Base-by-base conservation (phyloP, 495 filamentous ascomycete genomes). In the Hypoxylon cercidicola region DNA sequence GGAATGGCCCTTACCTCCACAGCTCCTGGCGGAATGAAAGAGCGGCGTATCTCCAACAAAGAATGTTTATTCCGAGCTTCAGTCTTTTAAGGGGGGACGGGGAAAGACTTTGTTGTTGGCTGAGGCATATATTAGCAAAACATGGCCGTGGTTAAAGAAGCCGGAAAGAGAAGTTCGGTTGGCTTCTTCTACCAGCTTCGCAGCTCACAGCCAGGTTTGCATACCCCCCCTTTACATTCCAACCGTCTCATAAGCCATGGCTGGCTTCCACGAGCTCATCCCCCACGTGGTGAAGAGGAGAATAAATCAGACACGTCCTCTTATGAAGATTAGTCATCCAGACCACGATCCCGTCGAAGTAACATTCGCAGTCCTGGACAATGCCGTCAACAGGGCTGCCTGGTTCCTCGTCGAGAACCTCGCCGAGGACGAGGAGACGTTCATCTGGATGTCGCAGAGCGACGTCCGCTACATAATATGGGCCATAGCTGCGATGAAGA, bases 391-490 rank as follows among this genome's bases (percentile, higher is more conserved):
- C 15, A 59, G 59, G 52, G 68, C 55, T 10, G 68, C 68, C 11
- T 70, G 68, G 68, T 70, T 70, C 46, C 52, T 70, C 34, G 55
- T 35, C 32, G 34, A 70, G 60, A 63, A 70, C 59, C 53, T 70
- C 1, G 19, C 41, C 4, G 30, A 35, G n/a, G 55, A 66, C n/a
- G 68, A 70, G 40, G 50, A 66, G 18, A 64, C 51, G 10, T 70
- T 70, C 15, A 60, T 70, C 1, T 70, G 63, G 59, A 70, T 70
- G 68, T 66, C 58, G 7, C 54, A 62, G 45, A 70, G 62, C 55
- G 68, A 70, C 13, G 46, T 32, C 18, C 53, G 68, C 3, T 70
- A 70, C 44, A 44, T 70, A 45, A 60, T 70, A 54, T 70, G 48
- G 49, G 64, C 52, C 9, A 61, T 70, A 7, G 68, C 68, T 6